Evolutionary conservation across 2,329 filamentous ascomycete genomes (phyloP), one percentile per base, ranked within the genome.

Genomic region (Botrytis aclada): DNA sequence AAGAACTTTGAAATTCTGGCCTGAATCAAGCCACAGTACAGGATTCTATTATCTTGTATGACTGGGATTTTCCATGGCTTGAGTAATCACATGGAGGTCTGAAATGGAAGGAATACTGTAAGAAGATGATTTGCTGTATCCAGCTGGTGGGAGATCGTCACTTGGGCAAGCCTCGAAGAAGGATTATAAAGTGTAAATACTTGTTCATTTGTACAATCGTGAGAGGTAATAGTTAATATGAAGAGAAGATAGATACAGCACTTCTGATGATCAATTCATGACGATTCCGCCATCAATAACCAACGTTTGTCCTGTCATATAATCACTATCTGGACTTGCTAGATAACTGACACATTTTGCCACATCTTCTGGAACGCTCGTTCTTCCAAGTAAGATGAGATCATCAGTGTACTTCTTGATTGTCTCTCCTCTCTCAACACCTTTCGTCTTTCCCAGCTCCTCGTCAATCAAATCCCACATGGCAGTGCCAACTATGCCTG

Each of bases 381-480:
- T 85, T 51, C 89, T 82, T 10, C 86, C 86, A 74, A 91, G 77
- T 0, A 88, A 85, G 73, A 89, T 90, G 76, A 87, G 74, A 9
- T 89, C 85, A 0, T 83, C 77, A 0, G 82, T 85, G 74, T 86
- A 87, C 77, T 88, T 87, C 79, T 86, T 85, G 72, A 90, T 86
- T 22, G 84, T 86, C 37, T 87, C 85, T 3, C 87, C 87, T 76
- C 85, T 87, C 77, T 84, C 81, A 0, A 82, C 81, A 0, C 86
- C 88, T 1, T 81, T 83, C 72, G 84, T 84, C 78, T 86, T 84
- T 0, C 85, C 88, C 45, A 91, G 75, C 73, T 86, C 86, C 75
- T 88, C 86, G 74, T 92, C 90, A 71, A 92, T 91, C 3, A 88
- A 78, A 63, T 92, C 89, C 90, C 90, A 92, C 89, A 92, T 92